Percentiles rank a stretch among this genome's conserved stretches.
Conservation (phyloP, 2,329 filamentous ascomycete species). For the Passalora sequoiae region DNA sequence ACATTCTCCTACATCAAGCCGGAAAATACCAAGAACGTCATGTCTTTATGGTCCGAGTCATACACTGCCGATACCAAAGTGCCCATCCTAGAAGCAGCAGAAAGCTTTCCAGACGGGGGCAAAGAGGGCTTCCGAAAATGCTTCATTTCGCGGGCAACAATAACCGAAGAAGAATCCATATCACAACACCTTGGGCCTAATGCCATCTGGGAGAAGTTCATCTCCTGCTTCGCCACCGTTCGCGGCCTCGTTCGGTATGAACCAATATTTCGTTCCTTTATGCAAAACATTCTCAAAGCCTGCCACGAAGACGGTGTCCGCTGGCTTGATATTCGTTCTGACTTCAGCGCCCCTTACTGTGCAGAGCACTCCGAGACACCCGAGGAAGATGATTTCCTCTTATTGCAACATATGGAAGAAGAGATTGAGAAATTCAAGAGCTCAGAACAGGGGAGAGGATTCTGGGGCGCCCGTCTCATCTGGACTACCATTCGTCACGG, state of each 20-base stretch:
- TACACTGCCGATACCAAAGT: conserved; percentile 60
- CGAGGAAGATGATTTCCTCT: conserved; percentile 62
- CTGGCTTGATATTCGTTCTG: conserved; percentile 77
- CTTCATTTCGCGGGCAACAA: conserved; percentile 67
- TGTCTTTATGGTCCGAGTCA: conserved; percentile 56
- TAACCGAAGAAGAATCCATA: conserved; percentile 67
- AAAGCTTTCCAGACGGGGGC: conserved; percentile 69
- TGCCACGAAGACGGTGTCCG: conserved; percentile 75
- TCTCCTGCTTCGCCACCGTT: conserved; percentile 68
- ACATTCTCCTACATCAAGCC: conserved; percentile 53
- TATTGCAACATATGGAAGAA: conserved; percentile 70
- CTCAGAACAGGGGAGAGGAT: conserved; percentile 63
- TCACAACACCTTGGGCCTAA: conserved; percentile 78
- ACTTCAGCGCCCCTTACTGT: conserved; percentile 68
- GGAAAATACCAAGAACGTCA: conserved; percentile 37
- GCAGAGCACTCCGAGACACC: conserved; percentile 58
- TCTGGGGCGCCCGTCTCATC: conserved; percentile 81
- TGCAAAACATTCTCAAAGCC: conserved; percentile 64
- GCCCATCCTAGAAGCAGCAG: conserved; percentile 58
- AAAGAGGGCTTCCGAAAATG: conserved; percentile 68
- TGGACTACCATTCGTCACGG: conserved; percentile 70
- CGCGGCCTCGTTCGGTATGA: conserved; percentile 79
- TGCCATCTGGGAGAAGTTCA: conserved; percentile 80
- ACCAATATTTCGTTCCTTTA: conserved; percentile 74
- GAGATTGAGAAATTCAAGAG: conserved; percentile 71